Evolutionary conservation across 805 yeast genomes (phyloP), one percentile per base, ranked within the genome.

Genomic region (Wickerhamiella qilinensis): DNA sequence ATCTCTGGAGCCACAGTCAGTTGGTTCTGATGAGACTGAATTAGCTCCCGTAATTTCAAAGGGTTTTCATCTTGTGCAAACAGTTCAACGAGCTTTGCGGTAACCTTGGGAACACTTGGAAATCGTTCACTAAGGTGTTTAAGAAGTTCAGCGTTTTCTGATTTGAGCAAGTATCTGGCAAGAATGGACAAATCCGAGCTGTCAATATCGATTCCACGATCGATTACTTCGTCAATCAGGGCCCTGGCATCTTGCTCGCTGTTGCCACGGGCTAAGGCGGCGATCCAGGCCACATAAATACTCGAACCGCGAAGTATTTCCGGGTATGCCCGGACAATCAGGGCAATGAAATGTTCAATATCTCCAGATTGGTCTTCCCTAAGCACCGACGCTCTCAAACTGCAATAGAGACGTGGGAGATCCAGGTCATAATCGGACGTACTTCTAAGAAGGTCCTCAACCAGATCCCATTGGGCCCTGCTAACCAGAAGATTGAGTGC

Each of bases 161-260:
- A 14, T 18, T 24, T n/a, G 20, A 15, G 30, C 14, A 37, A n/a
- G 12, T 8, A 4, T 22, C 19, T 6, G 14, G 36, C 33, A 5
- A 20, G 3, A 6, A 22, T 20, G 9, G 22, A 20, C 33, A 8
- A 7, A 14, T 36, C 25, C 14, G 35, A 31, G 6, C 20, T 36
- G 3, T 3, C 14, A n/a, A 16, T 14, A 11, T 4, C 21, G 21
- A 34, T 19, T 1, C 33, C 25, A 3, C 37, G 37, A 3, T 15
- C 12, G 2, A 12, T n/a, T 20, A 42, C 20, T 6, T 38, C 43
- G 14, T 32, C 39, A 5, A 46, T 36, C 12, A 42, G 33, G 8
- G 19, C 49, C 7, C 18, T 5, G n/a, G 40, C 41, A 19, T 35
- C 41, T 2, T 33, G 36, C 12, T 5, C 2, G 22, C 41, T 41